These are phyloP conservation scores for Aspergillus candidus DNA, from an alignment of 2,329 filamentous ascomycete genomes.

Conservation along the genomic window DNA sequence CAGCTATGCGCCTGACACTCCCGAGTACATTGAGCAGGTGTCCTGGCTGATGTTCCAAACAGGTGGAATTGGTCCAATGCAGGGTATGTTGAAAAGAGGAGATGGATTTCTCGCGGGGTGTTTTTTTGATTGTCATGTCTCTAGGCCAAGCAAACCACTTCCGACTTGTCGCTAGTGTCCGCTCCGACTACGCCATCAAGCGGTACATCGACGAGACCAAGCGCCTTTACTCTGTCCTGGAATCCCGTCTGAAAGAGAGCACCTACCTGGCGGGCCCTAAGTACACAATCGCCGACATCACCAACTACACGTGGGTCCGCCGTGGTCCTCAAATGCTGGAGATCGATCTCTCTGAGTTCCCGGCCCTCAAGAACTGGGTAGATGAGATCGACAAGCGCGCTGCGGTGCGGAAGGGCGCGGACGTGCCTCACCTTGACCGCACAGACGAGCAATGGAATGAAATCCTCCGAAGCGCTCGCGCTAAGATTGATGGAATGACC, in stretches of 20 bases:
- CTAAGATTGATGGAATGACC: background rate
- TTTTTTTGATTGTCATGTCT: background rate
- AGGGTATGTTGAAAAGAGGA: too few species aligned
- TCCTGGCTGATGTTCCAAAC: constrained; percentile 45
- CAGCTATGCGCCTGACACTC: constrained; percentile 38
- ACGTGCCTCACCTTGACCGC: constrained; percentile 13
- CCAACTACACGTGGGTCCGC: constrained; percentile 41
- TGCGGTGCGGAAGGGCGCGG: constrained; percentile 23
- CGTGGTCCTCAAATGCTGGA: constrained; percentile 17
- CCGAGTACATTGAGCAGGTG: constrained; percentile 41
- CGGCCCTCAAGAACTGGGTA: constrained; percentile 27
- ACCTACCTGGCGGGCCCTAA: constrained; percentile 43
- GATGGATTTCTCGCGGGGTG: too few species aligned
- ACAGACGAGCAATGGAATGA: constrained; percentile 9
- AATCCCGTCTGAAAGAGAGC: constrained; percentile 36
- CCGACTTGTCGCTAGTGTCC: constrained; percentile 38
- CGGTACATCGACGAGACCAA: constrained; percentile 46
- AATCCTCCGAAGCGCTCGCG: background rate
- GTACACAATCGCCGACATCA: constrained; percentile 45
- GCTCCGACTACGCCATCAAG: constrained; percentile 42
- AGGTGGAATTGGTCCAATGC: constrained; percentile 37
- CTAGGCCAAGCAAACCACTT: constrained; percentile 45
- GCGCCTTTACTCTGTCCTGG: constrained; percentile 43
- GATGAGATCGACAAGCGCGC: constrained; percentile 23
- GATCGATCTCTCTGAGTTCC: constrained; percentile 28